Base-by-base conservation (phyloP, 2,329 filamentous ascomycete species). In the Cryphonectria radicalis region DNA sequence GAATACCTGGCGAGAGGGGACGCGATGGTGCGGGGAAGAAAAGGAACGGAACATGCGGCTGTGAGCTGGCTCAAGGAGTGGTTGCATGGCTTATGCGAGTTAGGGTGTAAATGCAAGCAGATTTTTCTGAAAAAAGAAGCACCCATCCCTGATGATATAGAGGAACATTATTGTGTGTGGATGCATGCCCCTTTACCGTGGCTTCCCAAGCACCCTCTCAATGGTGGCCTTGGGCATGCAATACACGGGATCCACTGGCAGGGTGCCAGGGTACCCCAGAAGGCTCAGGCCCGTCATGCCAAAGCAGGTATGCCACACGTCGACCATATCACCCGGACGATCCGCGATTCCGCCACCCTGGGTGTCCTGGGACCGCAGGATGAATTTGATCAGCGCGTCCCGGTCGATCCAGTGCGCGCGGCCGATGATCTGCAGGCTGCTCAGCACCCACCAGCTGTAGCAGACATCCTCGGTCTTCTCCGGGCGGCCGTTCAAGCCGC, bases 371-470 rank as follows among this genome's bases (percentile, higher is more conserved):
- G 93, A 97, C 74, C 87, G 87, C 71, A 99, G 82, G 69, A 99
- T 98, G 81, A 97, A 99, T 35, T 82, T 81, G 67, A 90, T 87
- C 76, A 99, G 87, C 78, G 93, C 93, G 70, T 91, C 86, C 66
- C 90, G 88, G 83, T 99, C 93, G 79, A 99, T 97, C 96, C 96
- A 99, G 80, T 98, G 93, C 68, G 94, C 87, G 69, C 91, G 91
- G 68, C 88, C 90, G 75, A 99, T 93, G 87, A 98, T 98, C 63
- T 92, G 91, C 75, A 99, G 84, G 79, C 95, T 97, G 78, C 93
- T 95, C 78, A 95, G 84, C 62, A 98, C 96, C 96, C 96, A 99
- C 96, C 96, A 99, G 80, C 94, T 97, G 83, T 99, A 99, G 83
- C 96, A 99, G 19, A 97, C 95, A 80, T 99, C 96, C 79, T 97